These are phyloP conservation scores for Saccharum officinarum DNA, from an alignment of 176 grass and related monocot genomes.

Conservation along the genomic window DNA sequence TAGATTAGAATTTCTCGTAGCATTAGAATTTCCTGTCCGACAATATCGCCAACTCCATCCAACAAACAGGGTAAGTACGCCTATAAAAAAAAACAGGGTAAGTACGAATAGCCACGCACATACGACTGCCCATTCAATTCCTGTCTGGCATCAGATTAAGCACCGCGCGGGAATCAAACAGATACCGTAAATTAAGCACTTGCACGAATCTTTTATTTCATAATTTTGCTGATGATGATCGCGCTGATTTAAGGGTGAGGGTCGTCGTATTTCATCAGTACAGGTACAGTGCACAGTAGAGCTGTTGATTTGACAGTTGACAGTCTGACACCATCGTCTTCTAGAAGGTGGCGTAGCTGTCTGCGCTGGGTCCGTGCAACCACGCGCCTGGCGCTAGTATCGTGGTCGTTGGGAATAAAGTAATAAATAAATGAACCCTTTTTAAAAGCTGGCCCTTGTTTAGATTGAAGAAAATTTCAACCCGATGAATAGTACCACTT, in stretches of 20 bases:
- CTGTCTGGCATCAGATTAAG: background rate
- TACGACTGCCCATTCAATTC: too few relatives aligned
- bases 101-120: too few relatives aligned
- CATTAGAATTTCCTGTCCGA: too few relatives aligned
- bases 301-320: too few relatives aligned
- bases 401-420: background rate
- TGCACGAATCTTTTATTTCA: background rate
- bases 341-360: slow-evolving; percentile 24
- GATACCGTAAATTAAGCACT: background rate
- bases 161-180: background rate
- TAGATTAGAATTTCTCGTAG: too few relatives aligned
- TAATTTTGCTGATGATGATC: background rate
- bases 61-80: too few relatives aligned
- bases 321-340: background rate
- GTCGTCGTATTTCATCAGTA: background rate
- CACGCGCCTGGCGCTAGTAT: background rate
- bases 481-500: too few relatives aligned
- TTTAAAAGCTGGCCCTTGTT: background rate
- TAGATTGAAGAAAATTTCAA: too few relatives aligned
- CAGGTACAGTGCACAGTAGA: too few relatives aligned
- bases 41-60: too few relatives aligned
- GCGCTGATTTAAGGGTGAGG: background rate
- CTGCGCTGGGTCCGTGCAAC: background rate
- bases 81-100: too few relatives aligned
- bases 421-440: background rate